Percentiles rank a stretch among this genome's conserved stretches.
Evolutionary conservation across 2,329 filamentous ascomycete genomes (phyloP).

Genomic region (Pseudogymnoascus sp.): DNA sequence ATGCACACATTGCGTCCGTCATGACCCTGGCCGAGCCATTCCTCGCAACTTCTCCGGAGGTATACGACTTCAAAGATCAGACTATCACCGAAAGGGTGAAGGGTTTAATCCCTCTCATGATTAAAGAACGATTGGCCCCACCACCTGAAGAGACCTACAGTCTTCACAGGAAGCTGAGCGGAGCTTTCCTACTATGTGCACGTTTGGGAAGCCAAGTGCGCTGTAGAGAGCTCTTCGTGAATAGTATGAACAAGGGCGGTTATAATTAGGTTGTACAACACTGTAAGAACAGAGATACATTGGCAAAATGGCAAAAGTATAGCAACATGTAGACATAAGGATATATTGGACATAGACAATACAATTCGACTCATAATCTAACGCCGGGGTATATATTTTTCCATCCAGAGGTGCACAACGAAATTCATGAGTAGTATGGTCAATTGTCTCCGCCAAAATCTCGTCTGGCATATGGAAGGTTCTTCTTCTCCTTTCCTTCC

Average conservation of each 20-base stretch:
- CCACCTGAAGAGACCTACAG: constrained; percentile 97
- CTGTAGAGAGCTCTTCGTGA: constrained; percentile 70
- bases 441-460: constrained; percentile 10
- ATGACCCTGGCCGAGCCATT: constrained; percentile 91
- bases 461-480: constrained; percentile 46
- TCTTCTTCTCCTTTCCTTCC: constrained; percentile 73
- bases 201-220: constrained; percentile 72
- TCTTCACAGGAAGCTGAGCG: constrained; percentile 87
- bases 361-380: constrained; percentile 10
- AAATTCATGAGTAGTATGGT: neutral
- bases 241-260: constrained; percentile 26
- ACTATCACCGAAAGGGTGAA: constrained; percentile 94
- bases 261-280: constrained; percentile 8
- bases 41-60: constrained; percentile 59
- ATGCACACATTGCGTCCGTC: constrained; percentile 83
- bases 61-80: constrained; percentile 90
- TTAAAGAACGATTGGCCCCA: constrained; percentile 76
- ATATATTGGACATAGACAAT: constrained; percentile 6
- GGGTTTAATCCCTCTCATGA: constrained; percentile 82
- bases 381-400: neutral
- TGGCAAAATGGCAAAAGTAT: neutral
- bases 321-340: neutral
- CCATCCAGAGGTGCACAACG: neutral
- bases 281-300: neutral
- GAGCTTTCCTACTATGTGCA: constrained; percentile 88